A percentile compares a stretch with the other conserved stretches of the same genome.
Evolutionary conservation across 2,329 filamentous ascomycete genomes (phyloP).

Genomic region (Orbilia blumenaviensis): DNA sequence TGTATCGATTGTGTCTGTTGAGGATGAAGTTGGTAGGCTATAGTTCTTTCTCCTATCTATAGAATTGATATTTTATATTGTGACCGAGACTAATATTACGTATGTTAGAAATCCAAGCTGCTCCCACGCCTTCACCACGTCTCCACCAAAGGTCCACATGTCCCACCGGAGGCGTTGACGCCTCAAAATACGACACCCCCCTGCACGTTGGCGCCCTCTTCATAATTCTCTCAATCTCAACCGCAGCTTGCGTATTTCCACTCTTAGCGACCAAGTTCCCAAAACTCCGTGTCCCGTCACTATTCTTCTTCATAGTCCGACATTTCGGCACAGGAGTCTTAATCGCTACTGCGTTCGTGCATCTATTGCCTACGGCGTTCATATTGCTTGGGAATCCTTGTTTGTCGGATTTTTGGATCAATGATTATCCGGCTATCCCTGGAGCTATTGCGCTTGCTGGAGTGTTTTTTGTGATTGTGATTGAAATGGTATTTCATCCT

Average conservation of each 20-base stretch:
- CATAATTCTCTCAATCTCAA: constrained; percentile 46
- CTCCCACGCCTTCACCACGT: background rate
- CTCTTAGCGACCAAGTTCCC: constrained; percentile 70
- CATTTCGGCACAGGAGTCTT: constrained; percentile 83
- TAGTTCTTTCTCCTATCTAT: background rate
- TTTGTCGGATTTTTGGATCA: constrained; percentile 63
- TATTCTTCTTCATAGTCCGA: constrained; percentile 72
- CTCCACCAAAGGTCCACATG: background rate
- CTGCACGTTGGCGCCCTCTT: constrained; percentile 40
- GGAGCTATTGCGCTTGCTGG: constrained; percentile 64
- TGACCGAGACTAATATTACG: background rate
- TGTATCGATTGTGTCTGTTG: background rate
- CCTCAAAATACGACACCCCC: background rate
- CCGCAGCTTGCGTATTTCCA: constrained; percentile 72
- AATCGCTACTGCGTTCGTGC: constrained; percentile 85
- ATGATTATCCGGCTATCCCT: constrained; percentile 64
- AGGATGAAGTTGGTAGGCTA: background rate
- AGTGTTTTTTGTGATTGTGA: constrained; percentile 64
- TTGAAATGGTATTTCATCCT: constrained; percentile 68
- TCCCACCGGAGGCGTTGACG: background rate
- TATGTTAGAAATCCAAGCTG: background rate
- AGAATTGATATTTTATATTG: background rate
- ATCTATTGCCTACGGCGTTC: constrained; percentile 75
- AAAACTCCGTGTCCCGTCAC: constrained; percentile 68
- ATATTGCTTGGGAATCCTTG: constrained; percentile 73